Percentiles rank a stretch among this genome's conserved stretches.
These are phyloP conservation scores for Trichosporon sp. DNA, from an alignment of 1,284 basidiomycete genomes.

Conservation along the genomic window DNA sequence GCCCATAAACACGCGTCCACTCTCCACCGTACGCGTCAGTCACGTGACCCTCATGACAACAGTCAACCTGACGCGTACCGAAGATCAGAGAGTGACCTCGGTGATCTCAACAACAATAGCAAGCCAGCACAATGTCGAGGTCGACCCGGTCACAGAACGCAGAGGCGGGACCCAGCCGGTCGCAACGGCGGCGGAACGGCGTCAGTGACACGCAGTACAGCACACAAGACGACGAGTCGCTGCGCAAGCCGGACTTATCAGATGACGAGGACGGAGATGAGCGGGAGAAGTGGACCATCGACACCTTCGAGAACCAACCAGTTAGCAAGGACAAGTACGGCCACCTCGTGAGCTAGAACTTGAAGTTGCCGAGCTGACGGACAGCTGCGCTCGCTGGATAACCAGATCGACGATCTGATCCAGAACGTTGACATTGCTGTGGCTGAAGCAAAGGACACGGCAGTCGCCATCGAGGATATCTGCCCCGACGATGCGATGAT, in stretches of 20 bases:
- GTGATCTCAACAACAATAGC: background rate
- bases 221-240: constrained; percentile 13
- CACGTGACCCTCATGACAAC: constrained; percentile 25
- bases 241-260: constrained; percentile 60
- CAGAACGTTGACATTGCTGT: constrained; percentile 34
- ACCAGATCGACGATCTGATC: constrained; percentile 29
- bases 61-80: constrained; percentile 1
- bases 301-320: constrained; percentile 36
- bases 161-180: background rate
- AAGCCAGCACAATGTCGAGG: background rate
- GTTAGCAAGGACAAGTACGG: constrained; percentile 18
- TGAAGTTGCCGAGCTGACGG: background rate
- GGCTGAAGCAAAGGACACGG: constrained; percentile 29
- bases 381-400: constrained; percentile 25
- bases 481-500: constrained; percentile 35
- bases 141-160: constrained; percentile 5
- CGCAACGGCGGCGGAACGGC: background rate
- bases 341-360: background rate
- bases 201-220: background rate
- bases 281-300: constrained; percentile 34
- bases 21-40: constrained; percentile 24
- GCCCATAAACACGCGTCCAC: constrained; percentile 13
- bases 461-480: constrained; percentile 38
- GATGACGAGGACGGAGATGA: constrained; percentile 26
- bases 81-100: background rate